Conservation (phyloP, 2,329 filamentous ascomycete species). For the Aspergillus intermedius region DNA sequence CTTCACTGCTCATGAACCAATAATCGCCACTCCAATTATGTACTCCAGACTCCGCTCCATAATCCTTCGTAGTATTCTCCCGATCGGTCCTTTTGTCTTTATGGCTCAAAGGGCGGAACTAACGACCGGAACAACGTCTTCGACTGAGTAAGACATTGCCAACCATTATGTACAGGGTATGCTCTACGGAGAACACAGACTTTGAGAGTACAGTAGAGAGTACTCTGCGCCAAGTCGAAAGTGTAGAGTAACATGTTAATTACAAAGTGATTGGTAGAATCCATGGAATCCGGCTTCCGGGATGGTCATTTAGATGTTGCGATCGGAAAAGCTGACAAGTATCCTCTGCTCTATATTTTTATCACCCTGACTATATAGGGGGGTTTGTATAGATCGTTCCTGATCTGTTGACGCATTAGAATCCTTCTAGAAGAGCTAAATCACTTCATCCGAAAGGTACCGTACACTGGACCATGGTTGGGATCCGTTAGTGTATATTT, state of each 20-base stretch:
- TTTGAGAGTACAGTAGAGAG: neutral
- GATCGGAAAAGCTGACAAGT: no score
- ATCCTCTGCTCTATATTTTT: no score
- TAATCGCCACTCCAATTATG: no score
- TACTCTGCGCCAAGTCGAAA: no score
- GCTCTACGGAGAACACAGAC: no score
- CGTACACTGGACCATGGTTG: constrained; percentile 3
- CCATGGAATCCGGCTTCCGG: no score
- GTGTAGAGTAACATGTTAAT: no score
- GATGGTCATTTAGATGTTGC: no score
- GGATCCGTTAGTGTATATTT: neutral
- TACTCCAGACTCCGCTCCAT: neutral
- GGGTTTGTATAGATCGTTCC: no score
- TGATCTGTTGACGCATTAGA: neutral
- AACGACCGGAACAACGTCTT: neutral
- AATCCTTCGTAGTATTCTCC: neutral
- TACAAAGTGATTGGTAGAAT: no score
- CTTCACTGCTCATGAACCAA: neutral
- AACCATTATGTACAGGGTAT: neutral
- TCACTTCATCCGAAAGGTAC: neutral
- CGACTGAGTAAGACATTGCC: neutral
- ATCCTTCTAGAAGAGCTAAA: neutral
- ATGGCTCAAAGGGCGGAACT: neutral
- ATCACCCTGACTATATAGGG: no score
- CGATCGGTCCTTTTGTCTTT: neutral